Evolutionary conservation across 768 basidiomycete genomes (phyloP).

Genomic region (Myochromella boudieri): DNA sequence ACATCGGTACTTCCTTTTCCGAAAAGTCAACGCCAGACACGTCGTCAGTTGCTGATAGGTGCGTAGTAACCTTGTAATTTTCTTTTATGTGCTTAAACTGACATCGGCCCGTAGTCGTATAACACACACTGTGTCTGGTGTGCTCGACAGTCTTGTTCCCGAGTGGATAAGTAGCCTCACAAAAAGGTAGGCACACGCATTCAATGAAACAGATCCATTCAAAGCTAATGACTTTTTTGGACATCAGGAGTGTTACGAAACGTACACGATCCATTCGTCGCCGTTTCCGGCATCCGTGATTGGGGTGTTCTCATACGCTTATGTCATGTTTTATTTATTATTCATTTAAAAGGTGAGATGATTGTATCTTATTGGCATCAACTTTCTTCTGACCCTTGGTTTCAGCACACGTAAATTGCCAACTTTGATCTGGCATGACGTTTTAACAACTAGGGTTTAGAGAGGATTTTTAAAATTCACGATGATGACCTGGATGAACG

Average conservation of each 20-base stretch:
- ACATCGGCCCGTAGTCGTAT: constrained; percentile 2
- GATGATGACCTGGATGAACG: background rate
- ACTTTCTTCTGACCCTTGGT: no score
- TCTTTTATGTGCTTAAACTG: background rate
- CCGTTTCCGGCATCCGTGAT: no score
- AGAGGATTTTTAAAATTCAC: constrained; percentile 3
- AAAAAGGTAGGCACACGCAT: constrained; percentile 1
- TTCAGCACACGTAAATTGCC: no score
- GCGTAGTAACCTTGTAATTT: no score
- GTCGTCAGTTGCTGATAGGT: background rate
- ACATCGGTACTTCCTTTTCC: background rate
- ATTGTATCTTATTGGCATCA: background rate
- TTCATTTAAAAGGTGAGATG: no score
- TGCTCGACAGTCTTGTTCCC: constrained; percentile 4
- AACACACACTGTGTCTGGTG: background rate
- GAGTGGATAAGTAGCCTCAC: constrained; percentile 11
- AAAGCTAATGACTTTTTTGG: background rate
- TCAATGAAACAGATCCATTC: background rate
- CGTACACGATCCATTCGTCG: constrained; percentile 14
- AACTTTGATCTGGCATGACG: no score
- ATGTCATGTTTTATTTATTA: background rate
- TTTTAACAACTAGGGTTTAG: background rate
- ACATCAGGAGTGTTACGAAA: constrained; percentile 2
- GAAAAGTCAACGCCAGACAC: no score
- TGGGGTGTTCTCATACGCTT: no score